Conservation (phyloP, 2,329 filamentous ascomycete species). For the Aureobasidium zeae region DNA sequence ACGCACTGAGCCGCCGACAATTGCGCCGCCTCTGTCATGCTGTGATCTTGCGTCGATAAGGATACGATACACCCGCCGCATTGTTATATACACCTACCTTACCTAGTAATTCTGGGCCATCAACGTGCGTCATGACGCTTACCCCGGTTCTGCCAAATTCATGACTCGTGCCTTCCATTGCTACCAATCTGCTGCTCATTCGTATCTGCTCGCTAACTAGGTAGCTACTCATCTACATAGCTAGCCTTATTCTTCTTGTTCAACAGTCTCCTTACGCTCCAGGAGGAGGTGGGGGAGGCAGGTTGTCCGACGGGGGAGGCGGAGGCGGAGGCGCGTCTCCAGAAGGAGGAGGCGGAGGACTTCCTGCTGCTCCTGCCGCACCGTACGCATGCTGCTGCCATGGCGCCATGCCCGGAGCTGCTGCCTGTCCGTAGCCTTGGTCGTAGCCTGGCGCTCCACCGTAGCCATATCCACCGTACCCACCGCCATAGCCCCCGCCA, state of each 20-base stretch:
- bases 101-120: neutral
- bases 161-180: neutral
- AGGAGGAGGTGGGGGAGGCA: slow-evolving; percentile 49
- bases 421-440: slow-evolving; percentile 30
- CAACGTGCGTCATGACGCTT: neutral
- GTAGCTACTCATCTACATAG: slow-evolving; percentile 8
- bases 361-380: slow-evolving; percentile 34
- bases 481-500: slow-evolving; percentile 12
- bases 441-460: slow-evolving; percentile 13
- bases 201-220: neutral
- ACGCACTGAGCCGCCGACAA: slow-evolving; percentile 60
- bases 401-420: slow-evolving; percentile 15
- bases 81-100: no score
- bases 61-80: no score
- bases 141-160: neutral
- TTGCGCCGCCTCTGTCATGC: slow-evolving; percentile 22
- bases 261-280: neutral
- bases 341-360: slow-evolving; percentile 47
- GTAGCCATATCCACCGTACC: slow-evolving; percentile 17
- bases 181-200: neutral
- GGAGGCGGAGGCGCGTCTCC: slow-evolving; percentile 52
- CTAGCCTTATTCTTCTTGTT: neutral
- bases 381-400: slow-evolving; percentile 15
- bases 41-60: no score
- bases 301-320: slow-evolving; percentile 51